A percentile compares a stretch with the other conserved stretches of the same genome.
phyloP scores from a whole-genome alignment of 495 filamentous ascomycete species.

The Trichoderma asperelloides region DNA sequence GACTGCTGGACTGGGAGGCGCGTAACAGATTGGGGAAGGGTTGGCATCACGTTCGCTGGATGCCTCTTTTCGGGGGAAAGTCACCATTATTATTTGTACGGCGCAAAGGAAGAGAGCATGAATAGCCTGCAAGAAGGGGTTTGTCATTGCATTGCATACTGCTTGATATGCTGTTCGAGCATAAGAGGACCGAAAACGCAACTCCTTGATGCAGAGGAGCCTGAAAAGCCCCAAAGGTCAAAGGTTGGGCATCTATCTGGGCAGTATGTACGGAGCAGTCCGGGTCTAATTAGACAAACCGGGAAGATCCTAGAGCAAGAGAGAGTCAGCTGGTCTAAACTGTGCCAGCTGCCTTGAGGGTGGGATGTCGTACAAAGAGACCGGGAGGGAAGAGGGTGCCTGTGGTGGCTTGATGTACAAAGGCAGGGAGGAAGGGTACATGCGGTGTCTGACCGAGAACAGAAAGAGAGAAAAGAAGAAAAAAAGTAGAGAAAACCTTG shows the following conservation, averaged over 20 bases:
- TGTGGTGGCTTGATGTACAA: not conserved
- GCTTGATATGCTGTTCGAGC: too few relatives aligned
- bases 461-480: not conserved
- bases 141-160: too few relatives aligned
- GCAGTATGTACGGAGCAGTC: not conserved
- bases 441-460: not conserved
- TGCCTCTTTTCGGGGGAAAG: too few relatives aligned
- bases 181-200: too few relatives aligned
- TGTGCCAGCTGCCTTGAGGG: not conserved
- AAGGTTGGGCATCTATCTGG: not conserved
- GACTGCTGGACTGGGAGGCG: too few relatives aligned
- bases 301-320: not conserved
- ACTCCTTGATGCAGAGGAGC: not conserved
- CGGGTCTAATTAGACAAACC: not conserved
- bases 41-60: too few relatives aligned
- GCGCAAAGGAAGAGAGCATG: too few relatives aligned
- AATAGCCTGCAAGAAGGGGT: too few relatives aligned
- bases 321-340: not conserved
- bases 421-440: not conserved
- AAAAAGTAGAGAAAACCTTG: not conserved
- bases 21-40: too few relatives aligned
- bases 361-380: not conserved
- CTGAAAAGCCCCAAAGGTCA: not conserved
- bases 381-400: not conserved
- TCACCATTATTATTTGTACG: too few relatives aligned